Evolutionary conservation across 2,329 filamentous ascomycete genomes (phyloP).

Genomic region (Botrytis tulipae): DNA sequence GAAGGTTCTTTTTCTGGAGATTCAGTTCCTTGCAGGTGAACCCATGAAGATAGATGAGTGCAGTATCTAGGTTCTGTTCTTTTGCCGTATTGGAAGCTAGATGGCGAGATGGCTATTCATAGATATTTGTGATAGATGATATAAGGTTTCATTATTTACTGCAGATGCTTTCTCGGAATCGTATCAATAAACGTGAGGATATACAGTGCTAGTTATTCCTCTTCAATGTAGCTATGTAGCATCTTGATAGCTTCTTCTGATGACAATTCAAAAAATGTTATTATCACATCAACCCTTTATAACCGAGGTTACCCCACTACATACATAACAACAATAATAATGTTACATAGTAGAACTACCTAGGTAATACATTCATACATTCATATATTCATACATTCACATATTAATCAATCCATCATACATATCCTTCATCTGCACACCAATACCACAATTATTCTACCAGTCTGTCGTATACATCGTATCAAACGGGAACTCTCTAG

Average conservation of each 20-base stretch:
- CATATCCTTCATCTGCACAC: not conserved
- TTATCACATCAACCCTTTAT: not conserved
- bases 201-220: not conserved
- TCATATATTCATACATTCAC: not conserved
- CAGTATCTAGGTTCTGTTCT: not conserved
- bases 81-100: not conserved
- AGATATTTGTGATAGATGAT: not conserved
- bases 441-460: not conserved
- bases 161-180: not conserved
- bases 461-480: not conserved
- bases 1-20: not conserved
- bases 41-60: not conserved
- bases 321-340: not conserved
- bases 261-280: not conserved
- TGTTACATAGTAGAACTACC: not conserved
- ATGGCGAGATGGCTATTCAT: not conserved
- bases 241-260: not conserved
- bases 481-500: not conserved
- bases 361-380: not conserved
- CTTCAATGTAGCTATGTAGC: not conserved
- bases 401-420: not conserved
- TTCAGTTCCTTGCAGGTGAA: constrained; percentile 14
- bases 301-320: constrained; percentile 2
- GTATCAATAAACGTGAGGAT: not conserved
- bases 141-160: not conserved